These are phyloP conservation scores for Saccharata proteae DNA, from an alignment of 2,329 filamentous ascomycete genomes.

Conservation along the genomic window DNA sequence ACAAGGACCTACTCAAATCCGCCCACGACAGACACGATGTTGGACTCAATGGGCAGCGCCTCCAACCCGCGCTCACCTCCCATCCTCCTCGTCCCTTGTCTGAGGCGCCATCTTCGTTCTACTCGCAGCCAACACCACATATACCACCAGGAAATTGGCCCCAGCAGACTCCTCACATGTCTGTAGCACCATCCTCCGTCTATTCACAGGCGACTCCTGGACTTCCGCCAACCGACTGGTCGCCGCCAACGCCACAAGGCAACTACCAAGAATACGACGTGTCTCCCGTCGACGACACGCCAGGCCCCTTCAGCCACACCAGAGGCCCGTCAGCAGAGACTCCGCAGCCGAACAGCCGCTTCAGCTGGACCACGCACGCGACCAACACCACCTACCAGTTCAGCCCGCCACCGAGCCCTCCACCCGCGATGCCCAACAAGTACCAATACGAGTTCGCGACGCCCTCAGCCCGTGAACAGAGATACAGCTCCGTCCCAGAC, in stretches of 20 bases:
- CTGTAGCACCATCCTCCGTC: constrained; percentile 43
- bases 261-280: constrained; percentile 5
- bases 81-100: too few relatives aligned
- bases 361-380: constrained; percentile 30
- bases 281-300: constrained; percentile 4
- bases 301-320: too few relatives aligned
- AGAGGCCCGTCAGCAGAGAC: background rate
- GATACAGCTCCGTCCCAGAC: constrained; percentile 9
- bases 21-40: constrained; percentile 1
- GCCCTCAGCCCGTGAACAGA: constrained; percentile 2
- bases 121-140: too few relatives aligned
- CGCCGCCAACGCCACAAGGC: constrained; percentile 8
- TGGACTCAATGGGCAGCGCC: too few relatives aligned
- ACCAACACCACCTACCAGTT: constrained; percentile 26
- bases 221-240: constrained; percentile 3
- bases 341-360: constrained; percentile 18
- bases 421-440: constrained; percentile 19
- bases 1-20: constrained; percentile 28
- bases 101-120: too few relatives aligned
- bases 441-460: constrained; percentile 3
- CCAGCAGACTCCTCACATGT: too few relatives aligned
- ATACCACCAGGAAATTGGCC: too few relatives aligned
- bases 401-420: constrained; percentile 31
- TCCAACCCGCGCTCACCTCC: too few relatives aligned
- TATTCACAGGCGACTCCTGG: constrained; percentile 46